Base-by-base conservation (phyloP, 139 green algal species). In the Eudorina sp. region DNA sequence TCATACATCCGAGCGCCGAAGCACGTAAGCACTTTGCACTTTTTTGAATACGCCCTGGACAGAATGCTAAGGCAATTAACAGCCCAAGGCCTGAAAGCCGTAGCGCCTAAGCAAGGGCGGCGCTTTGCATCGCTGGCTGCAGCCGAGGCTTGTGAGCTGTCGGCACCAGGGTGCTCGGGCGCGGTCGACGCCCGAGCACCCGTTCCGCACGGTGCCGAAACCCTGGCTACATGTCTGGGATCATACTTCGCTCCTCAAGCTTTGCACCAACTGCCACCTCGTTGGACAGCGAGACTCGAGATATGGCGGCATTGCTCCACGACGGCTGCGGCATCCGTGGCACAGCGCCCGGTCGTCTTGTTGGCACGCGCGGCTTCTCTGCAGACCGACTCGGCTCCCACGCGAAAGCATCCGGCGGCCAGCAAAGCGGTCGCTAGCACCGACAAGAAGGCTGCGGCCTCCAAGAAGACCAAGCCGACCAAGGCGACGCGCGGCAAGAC, bases 61-160 rank as follows among this genome's bases (percentile, higher is more conserved):
- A 79, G 29, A 79, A 79, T 79, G 70, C 41, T 79, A 27, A 41
- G 70, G 18, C 38, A 53, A 53, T 58, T 79, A 14, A 55, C 13
- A 7, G 19, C 43, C 2, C 21, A 29, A 45, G 73, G 73, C 3
- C 43, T 62, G 11, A 25, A 29, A 14, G 29, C 13, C 29, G 43
- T 62, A 5, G 1, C 27, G 2, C 1, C 2, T 41, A 27, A 43
- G 23, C 45, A 21, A 45, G n/a, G 14, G 43, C 27, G n/a, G 14
- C 43, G 25, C 45, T 8, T 25, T 43, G 41, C 73, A 41, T 62
- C 73, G 46, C 29, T 62, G 13, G 73, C 0, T 27, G 18, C 8
- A 8, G 73, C 73, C 3, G 46, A 29, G 45, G 9, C 45, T 43
- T 40, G 41, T 27, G 73, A 81, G 73, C 73, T 81, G 73, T 81